Evolutionary conservation across 768 basidiomycete species (phyloP), one percentile per base, ranked within the genome.

Genomic region (Hemileccinum impolitum): DNA sequence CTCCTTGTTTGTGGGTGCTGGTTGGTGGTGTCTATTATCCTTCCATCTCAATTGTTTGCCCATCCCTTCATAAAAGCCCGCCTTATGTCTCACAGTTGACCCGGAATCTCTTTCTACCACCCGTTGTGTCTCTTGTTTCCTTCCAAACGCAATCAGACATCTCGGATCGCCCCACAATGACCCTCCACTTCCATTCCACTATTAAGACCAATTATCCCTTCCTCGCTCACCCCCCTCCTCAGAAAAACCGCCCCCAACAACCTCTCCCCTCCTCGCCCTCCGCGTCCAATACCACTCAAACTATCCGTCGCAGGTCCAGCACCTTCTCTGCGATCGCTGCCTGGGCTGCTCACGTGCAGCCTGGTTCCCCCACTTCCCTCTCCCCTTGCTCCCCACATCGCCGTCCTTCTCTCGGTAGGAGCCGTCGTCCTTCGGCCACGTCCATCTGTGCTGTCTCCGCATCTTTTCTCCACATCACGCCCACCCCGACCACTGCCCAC

Each of bases 341-440:
- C 34, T 90, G 87, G 87, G 83, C 79, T 5, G 68, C 79, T 17
- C 73, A 70, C 53, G 83, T 89, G 47, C 80, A 84, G 48, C 87
- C 86, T 5, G 86, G 85, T 6, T 82, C 85, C 14, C 85, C 86
- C 3, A 72, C 66, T 0, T 70, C 74, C 11, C 43, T 58, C n/a
- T 67, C 73, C 31, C 73, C 76, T 2, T 57, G 60, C 26, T 75
- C 74, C 6, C 71, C 76, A 3, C 57, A 57, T 47, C 71, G 69
- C 46, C 68, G 70, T 21, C 53, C 63, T 26, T 71, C 74, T 14
- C 56, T 66, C 15, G 36, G 64, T 9, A 56, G 51, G 47, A 43
- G 56, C 15, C 66, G 70, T 38, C 53, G 68, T 31, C 52, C 68
- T 1, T 74, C 73, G 12, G 66, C 77, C 48, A 58, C 70, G 14